Percentiles rank a stretch among this genome's conserved stretches.
Evolutionary conservation across 148 eudicot genomes (phyloP).

Genomic region (Rhododendron mucronatum): DNA sequence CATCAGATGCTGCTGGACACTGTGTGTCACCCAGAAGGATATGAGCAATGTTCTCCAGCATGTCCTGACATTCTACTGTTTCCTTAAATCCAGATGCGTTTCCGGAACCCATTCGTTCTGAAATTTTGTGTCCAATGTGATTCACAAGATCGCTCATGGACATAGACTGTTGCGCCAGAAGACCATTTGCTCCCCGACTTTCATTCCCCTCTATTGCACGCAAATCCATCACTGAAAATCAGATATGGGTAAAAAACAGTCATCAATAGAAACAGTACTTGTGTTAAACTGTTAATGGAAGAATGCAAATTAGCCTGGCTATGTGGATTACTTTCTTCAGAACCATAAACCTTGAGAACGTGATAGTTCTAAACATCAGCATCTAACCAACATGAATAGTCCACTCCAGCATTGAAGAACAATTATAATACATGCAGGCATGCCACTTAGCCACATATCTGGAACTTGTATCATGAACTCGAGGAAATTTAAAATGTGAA

Average conservation of each 20-base stretch:
- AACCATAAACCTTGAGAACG: background rate
- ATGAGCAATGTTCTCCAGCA: conserved; percentile 60
- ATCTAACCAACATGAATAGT: background rate
- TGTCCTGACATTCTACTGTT: conserved; percentile 40
- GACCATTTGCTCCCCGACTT: conserved; percentile 15
- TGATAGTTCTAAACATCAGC: background rate
- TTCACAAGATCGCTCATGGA: conserved; percentile 68
- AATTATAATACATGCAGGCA: background rate
- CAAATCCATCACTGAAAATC: conserved; percentile 43
- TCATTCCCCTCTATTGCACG: conserved; percentile 36
- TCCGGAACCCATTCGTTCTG: conserved; percentile 39
- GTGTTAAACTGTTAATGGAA: background rate
- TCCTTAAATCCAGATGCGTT: conserved; percentile 29
- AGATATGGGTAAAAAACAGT: background rate
- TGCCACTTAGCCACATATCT: background rate
- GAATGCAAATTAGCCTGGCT: background rate
- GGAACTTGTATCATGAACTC: background rate
- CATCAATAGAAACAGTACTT: background rate
- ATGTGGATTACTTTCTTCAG: background rate
- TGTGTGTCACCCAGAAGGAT: conserved; percentile 58
- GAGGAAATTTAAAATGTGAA: background rate
- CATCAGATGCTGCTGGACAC: conserved; percentile 47
- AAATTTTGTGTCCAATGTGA: conserved; percentile 54
- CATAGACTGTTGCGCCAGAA: conserved; percentile 39
- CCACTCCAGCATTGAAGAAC: background rate